These are phyloP conservation scores for Lasiosphaeria ovina DNA, from an alignment of 495 filamentous ascomycete genomes.

Conservation along the genomic window DNA sequence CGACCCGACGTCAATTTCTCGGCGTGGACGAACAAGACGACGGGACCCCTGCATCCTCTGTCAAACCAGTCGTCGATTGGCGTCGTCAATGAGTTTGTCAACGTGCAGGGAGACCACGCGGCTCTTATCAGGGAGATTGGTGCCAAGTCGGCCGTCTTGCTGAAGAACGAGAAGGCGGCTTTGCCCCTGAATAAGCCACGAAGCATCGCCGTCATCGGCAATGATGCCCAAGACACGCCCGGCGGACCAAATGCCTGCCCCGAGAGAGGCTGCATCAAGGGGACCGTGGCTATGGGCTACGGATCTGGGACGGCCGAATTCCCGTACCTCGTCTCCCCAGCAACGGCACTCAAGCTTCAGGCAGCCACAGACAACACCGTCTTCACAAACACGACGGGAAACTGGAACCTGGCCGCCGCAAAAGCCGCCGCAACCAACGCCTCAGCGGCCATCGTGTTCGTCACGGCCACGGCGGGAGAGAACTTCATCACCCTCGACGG, in stretches of 20 bases:
- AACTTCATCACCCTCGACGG: conserved; percentile 57
- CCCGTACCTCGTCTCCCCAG: conserved; percentile 60
- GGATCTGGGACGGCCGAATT: conserved; percentile 64
- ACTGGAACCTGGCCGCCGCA: conserved; percentile 37
- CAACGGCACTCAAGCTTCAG: conserved; percentile 51
- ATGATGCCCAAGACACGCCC: conserved; percentile 56
- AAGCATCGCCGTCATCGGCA: conserved; percentile 61
- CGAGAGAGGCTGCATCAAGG: conserved; percentile 50
- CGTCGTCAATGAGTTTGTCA: conserved; percentile 62
- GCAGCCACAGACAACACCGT: conserved; percentile 27
- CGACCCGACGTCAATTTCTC: conserved; percentile 77
- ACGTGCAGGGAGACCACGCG: conserved; percentile 53
- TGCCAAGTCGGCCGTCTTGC: conserved; percentile 56
- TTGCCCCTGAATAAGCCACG: conserved; percentile 53
- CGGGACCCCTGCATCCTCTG: conserved; percentile 61
- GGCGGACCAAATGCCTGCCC: conserved; percentile 45
- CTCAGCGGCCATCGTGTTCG: conserved; percentile 54
- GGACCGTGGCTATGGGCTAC: conserved; percentile 56
- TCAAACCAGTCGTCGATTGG: conserved; percentile 52
- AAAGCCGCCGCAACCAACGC: conserved; percentile 35
- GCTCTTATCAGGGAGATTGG: conserved; percentile 55
- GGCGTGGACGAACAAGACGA: conserved; percentile 75
- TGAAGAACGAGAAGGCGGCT: conserved; percentile 58
- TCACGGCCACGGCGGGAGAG: conserved; percentile 55
- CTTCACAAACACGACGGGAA: conserved; percentile 32